These are phyloP conservation scores for Scenedesmus sp. DNA, from an alignment of 163 green algal species.

Conservation along the genomic window DNA sequence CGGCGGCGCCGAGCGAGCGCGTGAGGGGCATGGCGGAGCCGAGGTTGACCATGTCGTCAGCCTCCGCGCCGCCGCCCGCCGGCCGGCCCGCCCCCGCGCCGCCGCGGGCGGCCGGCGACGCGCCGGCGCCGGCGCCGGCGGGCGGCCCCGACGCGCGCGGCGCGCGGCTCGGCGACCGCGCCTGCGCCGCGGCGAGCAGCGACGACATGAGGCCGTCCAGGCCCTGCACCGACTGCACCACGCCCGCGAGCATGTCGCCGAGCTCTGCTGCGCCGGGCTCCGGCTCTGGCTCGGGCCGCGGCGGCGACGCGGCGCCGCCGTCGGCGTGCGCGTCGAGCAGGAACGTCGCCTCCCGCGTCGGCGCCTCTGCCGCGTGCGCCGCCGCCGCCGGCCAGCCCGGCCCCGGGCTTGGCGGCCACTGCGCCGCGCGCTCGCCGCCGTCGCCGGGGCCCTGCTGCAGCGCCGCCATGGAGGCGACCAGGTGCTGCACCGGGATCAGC, in stretches of 20 bases:
- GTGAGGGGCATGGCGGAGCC: constrained; percentile 1
- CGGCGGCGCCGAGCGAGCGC: too few species aligned
- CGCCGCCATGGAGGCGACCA: constrained; percentile 13
- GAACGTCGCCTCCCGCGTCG: too few species aligned
- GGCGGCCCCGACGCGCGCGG: too few species aligned
- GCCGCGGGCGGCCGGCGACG: background rate
- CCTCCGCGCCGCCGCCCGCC: constrained; percentile 3
- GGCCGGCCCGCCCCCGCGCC: background rate
- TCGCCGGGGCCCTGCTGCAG: constrained; percentile 25
- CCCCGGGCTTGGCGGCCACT: too few species aligned
- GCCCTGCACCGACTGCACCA: constrained; percentile 24
- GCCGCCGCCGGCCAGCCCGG: too few species aligned
- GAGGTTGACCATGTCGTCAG: constrained; percentile 21
- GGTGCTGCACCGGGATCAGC: constrained; percentile 21
- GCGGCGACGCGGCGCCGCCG: constrained; percentile 2
- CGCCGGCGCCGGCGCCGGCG: too few species aligned
- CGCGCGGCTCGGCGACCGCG: background rate
- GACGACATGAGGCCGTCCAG: constrained; percentile 19
- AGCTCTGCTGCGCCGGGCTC: constrained; percentile 10
- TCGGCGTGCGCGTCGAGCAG: too few species aligned
- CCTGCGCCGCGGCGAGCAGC: background rate
- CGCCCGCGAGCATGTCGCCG: constrained; percentile 8
- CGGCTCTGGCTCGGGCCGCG: too few species aligned
- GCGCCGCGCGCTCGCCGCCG: too few species aligned
- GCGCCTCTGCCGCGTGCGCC: too few species aligned